These are phyloP conservation scores for Nothopassalora personata DNA, from an alignment of 2,329 filamentous ascomycete genomes.

Conservation along the genomic window DNA sequence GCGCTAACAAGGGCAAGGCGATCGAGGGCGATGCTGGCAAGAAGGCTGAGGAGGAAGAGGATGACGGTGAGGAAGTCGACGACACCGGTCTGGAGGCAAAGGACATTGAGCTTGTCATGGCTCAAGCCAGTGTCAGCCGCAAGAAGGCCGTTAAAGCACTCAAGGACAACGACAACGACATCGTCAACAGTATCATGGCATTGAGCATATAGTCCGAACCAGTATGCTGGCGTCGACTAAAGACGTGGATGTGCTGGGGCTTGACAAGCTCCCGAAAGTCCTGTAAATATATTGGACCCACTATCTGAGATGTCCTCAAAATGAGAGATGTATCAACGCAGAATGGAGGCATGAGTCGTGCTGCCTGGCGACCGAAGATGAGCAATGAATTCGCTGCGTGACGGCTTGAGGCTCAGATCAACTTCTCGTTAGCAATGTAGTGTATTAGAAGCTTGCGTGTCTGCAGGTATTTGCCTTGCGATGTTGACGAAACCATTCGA, in stretches of 20 bases:
- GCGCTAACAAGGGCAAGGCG: slow-evolving; percentile 70
- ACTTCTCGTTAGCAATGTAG: no score
- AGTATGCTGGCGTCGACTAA: neutral
- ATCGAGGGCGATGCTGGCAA: slow-evolving; percentile 56
- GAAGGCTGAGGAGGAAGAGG: slow-evolving; percentile 66
- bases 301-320: neutral
- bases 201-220: slow-evolving; percentile 50
- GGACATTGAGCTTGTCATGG: slow-evolving; percentile 99
- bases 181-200: slow-evolving; percentile 99
- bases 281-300: neutral
- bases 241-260: neutral
- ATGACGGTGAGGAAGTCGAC: slow-evolving; percentile 93
- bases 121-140: slow-evolving; percentile 85
- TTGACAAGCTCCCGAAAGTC: neutral
- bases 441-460: no score
- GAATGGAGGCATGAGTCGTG: neutral
- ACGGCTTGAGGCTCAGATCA: no score
- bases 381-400: no score
- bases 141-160: slow-evolving; percentile 99
- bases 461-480: no score
- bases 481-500: no score
- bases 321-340: neutral
- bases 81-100: slow-evolving; percentile 93
- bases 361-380: no score
- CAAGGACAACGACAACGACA: slow-evolving; percentile 99